phyloP scores from a whole-genome alignment of 345 rosid species.

The Eucalyptus cloeziana region DNA sequence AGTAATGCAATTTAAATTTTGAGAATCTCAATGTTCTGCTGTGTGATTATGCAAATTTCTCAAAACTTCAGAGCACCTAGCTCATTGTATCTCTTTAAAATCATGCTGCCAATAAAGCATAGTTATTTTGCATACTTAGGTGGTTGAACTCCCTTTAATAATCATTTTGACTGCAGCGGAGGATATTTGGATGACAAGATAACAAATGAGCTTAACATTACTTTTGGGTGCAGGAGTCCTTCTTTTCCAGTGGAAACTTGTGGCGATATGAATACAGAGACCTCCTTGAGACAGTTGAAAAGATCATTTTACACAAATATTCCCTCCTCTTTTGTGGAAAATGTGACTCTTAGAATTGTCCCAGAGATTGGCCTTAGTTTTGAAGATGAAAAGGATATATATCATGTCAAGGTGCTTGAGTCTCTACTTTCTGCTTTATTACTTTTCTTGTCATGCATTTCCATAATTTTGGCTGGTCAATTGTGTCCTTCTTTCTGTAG shows the following conservation, averaged over 20 bases:
- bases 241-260: neutral
- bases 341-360: neutral
- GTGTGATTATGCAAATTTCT: neutral
- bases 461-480: neutral
- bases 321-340: conserved; percentile 1
- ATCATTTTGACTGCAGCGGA: neutral
- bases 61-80: neutral
- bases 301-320: neutral
- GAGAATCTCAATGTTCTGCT: neutral
- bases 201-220: neutral
- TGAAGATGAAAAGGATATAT: neutral
- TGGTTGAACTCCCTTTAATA: neutral
- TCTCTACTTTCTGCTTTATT: neutral
- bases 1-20: neutral
- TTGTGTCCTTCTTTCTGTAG: neutral
- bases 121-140: neutral
- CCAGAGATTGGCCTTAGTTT: neutral
- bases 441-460: neutral
- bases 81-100: neutral
- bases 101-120: neutral
- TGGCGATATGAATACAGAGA: neutral
- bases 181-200: neutral
- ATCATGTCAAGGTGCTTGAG: neutral
- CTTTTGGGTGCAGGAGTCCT: neutral
- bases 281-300: neutral